phyloP scores from a whole-genome alignment of 2,329 filamentous ascomycete genomes.

The Diaporthe sp. region DNA sequence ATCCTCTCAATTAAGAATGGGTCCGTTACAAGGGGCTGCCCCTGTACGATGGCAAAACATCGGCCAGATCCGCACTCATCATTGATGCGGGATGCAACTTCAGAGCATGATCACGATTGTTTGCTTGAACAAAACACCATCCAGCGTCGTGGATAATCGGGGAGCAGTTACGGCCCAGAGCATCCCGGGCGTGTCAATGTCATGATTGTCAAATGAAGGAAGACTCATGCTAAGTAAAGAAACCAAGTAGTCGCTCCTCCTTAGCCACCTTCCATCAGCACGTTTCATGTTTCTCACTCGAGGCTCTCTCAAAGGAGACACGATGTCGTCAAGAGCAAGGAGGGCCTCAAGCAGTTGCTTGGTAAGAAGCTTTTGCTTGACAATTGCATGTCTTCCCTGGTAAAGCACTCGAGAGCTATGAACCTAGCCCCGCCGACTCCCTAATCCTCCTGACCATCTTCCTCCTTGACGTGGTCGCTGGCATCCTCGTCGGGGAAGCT shows the following conservation, averaged over 20 bases:
- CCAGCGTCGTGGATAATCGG: too few relatives aligned
- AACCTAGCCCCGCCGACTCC: neutral
- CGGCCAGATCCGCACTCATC: neutral
- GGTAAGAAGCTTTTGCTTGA: neutral
- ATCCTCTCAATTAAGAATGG: neutral
- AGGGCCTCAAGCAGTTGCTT: neutral
- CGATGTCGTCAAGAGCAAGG: neutral
- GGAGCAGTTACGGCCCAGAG: neutral
- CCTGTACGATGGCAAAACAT: constrained; percentile 10
- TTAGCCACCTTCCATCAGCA: neutral
- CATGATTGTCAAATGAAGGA: neutral
- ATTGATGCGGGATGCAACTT: neutral
- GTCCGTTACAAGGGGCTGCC: neutral
- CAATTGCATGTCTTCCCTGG: neutral
- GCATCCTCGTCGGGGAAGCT: neutral
- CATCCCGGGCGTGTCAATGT: neutral
- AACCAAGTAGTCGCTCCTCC: neutral
- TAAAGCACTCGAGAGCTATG: neutral
- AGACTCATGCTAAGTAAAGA: neutral
- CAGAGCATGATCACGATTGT: neutral
- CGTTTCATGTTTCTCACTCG: neutral
- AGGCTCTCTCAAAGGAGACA: too few relatives aligned
- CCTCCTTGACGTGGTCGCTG: neutral
- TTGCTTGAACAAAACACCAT: neutral
- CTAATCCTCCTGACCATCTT: neutral